phyloP scores from a whole-genome alignment of 768 basidiomycete genomes.

The Candolleomyces eurysporus region DNA sequence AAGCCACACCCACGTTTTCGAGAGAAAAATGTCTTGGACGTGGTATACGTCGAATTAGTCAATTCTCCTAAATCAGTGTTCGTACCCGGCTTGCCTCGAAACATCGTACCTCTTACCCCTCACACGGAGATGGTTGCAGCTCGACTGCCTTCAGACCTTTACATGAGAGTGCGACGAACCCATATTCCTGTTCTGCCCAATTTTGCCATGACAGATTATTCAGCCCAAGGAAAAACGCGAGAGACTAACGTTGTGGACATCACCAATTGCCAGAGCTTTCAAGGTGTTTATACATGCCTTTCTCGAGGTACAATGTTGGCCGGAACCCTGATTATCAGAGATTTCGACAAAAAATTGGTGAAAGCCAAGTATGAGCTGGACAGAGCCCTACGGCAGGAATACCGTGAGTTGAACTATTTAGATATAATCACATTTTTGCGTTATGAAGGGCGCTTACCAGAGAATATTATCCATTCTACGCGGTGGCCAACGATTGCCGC shows the following conservation, averaged over 20 bases:
- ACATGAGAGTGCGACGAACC: not conserved
- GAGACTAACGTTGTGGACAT: constrained; percentile 27
- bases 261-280: constrained; percentile 14
- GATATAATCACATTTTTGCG: constrained; percentile 36
- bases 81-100: not conserved
- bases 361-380: not conserved
- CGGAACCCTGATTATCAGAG: constrained; percentile 28
- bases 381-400: constrained; percentile 29
- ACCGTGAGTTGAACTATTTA: constrained; percentile 31
- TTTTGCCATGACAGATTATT: constrained; percentile 35
- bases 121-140: not conserved
- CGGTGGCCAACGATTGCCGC: too few relatives aligned
- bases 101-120: not conserved
- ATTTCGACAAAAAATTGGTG: too few relatives aligned
- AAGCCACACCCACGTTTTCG: not conserved
- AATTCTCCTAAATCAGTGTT: not conserved
- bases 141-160: too few relatives aligned
- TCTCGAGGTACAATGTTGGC: constrained; percentile 23
- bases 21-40: not conserved
- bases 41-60: not conserved
- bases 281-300: constrained; percentile 26
- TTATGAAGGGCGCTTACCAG: too few relatives aligned
- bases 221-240: constrained; percentile 31
- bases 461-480: too few relatives aligned
- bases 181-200: constrained; percentile 26